Evolutionary conservation across 2,329 filamentous ascomycete species (phyloP).

Genomic region (Sporothrix schenckii): DNA sequence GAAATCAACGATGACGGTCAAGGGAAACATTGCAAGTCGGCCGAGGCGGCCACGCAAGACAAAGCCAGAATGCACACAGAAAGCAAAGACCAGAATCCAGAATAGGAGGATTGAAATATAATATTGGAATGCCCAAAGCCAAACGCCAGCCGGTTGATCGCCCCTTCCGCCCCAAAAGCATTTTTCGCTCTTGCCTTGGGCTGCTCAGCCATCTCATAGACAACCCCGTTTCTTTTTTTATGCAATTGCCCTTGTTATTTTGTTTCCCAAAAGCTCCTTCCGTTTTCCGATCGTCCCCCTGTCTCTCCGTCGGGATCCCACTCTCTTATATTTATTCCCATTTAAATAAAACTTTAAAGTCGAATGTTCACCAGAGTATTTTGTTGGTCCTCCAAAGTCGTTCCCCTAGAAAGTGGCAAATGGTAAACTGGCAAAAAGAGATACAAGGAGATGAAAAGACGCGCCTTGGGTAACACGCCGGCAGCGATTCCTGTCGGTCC

Average conservation of each 20-base stretch:
- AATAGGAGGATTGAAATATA: not conserved
- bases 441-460: constrained; percentile 16
- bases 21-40: not conserved
- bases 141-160: constrained; percentile 19
- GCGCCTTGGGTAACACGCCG: not conserved
- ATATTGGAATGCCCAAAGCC: constrained; percentile 9
- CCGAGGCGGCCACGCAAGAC: too few species aligned
- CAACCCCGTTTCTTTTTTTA: constrained; percentile 6
- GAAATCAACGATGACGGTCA: not conserved
- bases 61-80: not conserved
- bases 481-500: not conserved
- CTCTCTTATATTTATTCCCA: constrained; percentile 22
- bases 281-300: not conserved
- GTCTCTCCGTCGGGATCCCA: not conserved
- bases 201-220: not conserved
- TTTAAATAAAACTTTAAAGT: not conserved
- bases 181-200: constrained; percentile 3
- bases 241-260: constrained; percentile 11
- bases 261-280: constrained; percentile 14
- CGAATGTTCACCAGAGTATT: not conserved
- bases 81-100: not conserved
- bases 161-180: constrained; percentile 20
- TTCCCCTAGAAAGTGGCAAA: constrained; percentile 1
- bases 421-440: not conserved
- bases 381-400: constrained; percentile 1